Conservation (phyloP, 345 rosid species). For the Pugionium cornutum region DNA sequence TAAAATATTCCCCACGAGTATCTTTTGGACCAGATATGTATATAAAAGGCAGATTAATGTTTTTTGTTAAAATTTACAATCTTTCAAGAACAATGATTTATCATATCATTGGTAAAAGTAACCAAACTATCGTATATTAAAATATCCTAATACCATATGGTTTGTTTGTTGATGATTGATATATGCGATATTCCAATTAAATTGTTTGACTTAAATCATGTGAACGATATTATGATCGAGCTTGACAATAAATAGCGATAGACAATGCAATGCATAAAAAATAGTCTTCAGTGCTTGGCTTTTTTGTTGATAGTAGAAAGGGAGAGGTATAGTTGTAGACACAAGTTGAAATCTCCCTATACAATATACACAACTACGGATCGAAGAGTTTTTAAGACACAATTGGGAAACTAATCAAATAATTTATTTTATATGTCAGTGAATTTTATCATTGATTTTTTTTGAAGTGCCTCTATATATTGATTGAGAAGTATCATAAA, state of each 20-base stretch:
- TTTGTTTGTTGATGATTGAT: slow-evolving; percentile 12
- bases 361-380: neutral
- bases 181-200: neutral
- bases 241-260: slow-evolving; percentile 13
- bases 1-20: neutral
- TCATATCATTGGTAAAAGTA: neutral
- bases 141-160: neutral
- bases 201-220: neutral
- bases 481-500: too few relatives aligned
- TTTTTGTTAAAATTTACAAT: neutral
- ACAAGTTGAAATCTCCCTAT: slow-evolving; percentile 24
- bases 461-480: too few relatives aligned
- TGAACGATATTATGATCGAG: neutral
- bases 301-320: slow-evolving; percentile 25
- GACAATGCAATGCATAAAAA: slow-evolving; percentile 10
- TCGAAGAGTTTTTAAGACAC: slow-evolving; percentile 1
- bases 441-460: neutral
- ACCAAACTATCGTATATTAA: neutral
- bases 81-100: neutral
- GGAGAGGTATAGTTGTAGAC: slow-evolving; percentile 22
- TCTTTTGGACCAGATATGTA: neutral
- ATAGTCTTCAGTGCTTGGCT: slow-evolving; percentile 11
- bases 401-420: slow-evolving; percentile 15
- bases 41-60: neutral
- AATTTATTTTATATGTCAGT: neutral